Percentiles rank a stretch among this genome's conserved stretches.
These are phyloP conservation scores for Trichoderma semiorbis DNA, from an alignment of 2,329 filamentous ascomycete genomes.

Conservation along the genomic window DNA sequence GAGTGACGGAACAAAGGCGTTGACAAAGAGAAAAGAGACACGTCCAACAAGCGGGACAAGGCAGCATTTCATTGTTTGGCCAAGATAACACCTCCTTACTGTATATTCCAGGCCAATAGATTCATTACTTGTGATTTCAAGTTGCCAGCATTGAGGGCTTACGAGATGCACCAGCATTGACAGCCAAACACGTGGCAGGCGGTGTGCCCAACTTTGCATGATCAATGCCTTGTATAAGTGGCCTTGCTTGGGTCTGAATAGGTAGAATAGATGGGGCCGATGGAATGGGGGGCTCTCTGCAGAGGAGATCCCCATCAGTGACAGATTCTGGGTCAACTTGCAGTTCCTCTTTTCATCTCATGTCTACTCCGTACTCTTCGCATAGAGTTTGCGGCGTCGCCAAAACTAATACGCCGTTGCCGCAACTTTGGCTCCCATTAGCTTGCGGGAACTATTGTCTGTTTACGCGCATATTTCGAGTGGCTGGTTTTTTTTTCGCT, in stretches of 20 bases:
- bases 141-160: neutral
- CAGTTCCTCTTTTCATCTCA: neutral
- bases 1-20: neutral
- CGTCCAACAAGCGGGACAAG: neutral
- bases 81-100: too few relatives aligned
- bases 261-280: neutral
- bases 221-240: neutral
- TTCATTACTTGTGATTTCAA: neutral
- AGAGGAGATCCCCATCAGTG: neutral
- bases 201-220: neutral
- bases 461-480: neutral
- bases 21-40: neutral
- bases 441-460: neutral
- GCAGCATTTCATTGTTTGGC: neutral
- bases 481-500: neutral
- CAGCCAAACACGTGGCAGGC: constrained; percentile 9
- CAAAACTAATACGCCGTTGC: neutral
- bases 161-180: neutral
- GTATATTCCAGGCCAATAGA: too few relatives aligned
- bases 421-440: neutral
- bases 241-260: neutral
- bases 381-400: neutral
- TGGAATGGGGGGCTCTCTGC: neutral
- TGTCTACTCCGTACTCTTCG: too few relatives aligned
- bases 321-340: neutral